Conservation (phyloP, 1,139 yeast species). For the Lodderomyces pseudojiufengensis region DNA sequence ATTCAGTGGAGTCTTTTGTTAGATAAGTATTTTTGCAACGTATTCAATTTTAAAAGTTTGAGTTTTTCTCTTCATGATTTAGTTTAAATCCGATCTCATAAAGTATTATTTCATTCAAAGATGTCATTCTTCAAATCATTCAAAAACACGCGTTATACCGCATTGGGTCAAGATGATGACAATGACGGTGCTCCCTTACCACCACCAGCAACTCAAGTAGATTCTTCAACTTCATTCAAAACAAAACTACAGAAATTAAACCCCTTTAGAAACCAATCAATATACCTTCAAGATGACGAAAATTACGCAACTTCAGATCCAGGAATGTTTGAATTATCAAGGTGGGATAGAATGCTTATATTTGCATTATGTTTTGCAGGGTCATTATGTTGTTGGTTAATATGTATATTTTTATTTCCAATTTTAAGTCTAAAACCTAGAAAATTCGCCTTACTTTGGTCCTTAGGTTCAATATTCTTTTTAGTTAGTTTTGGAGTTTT, state of each 20-base stretch:
- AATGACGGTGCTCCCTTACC: conserved; percentile 36
- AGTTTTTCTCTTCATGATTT: no score
- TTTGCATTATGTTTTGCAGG: conserved; percentile 57
- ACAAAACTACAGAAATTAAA: conserved; percentile 34
- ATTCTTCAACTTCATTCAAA: conserved; percentile 19
- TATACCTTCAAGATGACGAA: conserved; percentile 42
- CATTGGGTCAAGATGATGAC: conserved; percentile 32
- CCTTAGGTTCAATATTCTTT: conserved; percentile 57
- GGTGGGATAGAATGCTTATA: conserved; percentile 58
- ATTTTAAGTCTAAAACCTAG: conserved; percentile 52
- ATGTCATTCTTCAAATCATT: conserved; percentile 42
- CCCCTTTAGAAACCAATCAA: conserved; percentile 37
- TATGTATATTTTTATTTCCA: conserved; percentile 56
- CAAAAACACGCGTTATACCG: conserved; percentile 23
- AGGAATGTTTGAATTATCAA: conserved; percentile 46
- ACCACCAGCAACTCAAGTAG: conserved; percentile 32
- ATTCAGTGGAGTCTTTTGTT: no score
- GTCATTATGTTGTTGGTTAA: conserved; percentile 48
- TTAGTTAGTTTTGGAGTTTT: conserved; percentile 54
- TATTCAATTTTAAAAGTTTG: no score
- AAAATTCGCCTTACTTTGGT: conserved; percentile 60
- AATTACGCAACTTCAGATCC: conserved; percentile 45
- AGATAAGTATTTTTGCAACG: no score
- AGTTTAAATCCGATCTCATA: no score
- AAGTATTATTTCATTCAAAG: no score